Percentiles rank a stretch among this genome's conserved stretches.
Evolutionary conservation across 2,329 filamentous ascomycete species (phyloP).

Genomic region (Aspergillus versicolor): DNA sequence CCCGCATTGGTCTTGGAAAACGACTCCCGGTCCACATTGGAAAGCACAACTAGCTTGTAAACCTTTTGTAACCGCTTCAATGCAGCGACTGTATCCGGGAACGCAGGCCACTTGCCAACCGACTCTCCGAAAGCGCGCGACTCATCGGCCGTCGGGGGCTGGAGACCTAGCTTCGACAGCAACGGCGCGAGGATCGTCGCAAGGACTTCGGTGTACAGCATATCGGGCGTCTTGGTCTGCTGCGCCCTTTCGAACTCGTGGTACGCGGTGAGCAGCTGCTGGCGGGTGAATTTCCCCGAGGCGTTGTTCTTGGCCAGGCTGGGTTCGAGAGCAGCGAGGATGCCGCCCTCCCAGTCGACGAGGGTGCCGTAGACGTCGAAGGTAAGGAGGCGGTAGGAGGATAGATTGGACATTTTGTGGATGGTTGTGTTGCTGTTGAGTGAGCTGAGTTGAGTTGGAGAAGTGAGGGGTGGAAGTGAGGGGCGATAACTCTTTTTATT

Average conservation of each 20-base stretch:
- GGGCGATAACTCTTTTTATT: not conserved
- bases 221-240: constrained; percentile 54
- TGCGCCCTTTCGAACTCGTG: constrained; percentile 45
- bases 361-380: constrained; percentile 82
- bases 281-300: constrained; percentile 30
- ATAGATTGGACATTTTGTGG: constrained; percentile 29
- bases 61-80: constrained; percentile 48
- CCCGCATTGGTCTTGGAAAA: constrained; percentile 50
- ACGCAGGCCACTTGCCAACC: constrained; percentile 55
- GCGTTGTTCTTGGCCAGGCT: constrained; percentile 33
- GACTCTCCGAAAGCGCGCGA: constrained; percentile 49
- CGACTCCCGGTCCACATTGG: constrained; percentile 56
- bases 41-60: constrained; percentile 58
- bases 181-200: constrained; percentile 40
- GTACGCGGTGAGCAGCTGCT: constrained; percentile 24
- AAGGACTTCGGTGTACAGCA: constrained; percentile 63
- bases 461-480: not conserved
- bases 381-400: constrained; percentile 55
- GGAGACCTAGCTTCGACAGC: constrained; percentile 24
- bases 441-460: not conserved
- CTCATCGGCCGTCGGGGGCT: constrained; percentile 31
- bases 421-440: not conserved
- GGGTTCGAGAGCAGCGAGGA: constrained; percentile 53
- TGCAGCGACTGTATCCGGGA: constrained; percentile 57
- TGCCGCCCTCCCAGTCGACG: constrained; percentile 73